Conservation (phyloP, 1,284 basidiomycete species). For the Lignosus rhinocerotis region DNA sequence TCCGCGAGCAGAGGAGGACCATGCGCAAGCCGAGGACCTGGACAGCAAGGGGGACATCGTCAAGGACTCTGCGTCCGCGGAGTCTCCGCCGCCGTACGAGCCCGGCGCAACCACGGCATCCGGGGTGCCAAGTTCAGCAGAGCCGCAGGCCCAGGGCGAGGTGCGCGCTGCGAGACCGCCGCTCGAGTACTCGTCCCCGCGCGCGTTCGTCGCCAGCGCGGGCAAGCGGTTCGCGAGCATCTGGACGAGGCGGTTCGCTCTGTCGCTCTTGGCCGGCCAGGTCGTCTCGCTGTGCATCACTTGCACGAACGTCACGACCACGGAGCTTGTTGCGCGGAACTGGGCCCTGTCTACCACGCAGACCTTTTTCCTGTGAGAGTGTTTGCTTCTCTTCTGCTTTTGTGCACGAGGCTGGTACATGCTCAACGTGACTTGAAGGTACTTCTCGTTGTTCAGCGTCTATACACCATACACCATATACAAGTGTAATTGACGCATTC, state of each 20-base stretch:
- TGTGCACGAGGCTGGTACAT: neutral
- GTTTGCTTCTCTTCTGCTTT: no score
- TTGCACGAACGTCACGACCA: conserved; percentile 81
- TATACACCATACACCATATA: conserved; percentile 90
- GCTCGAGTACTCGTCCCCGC: conserved; percentile 62
- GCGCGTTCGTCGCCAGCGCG: conserved; percentile 52
- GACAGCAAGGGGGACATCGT: neutral
- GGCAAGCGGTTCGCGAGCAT: conserved; percentile 64
- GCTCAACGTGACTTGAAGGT: conserved; percentile 37
- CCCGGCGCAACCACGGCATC: neutral
- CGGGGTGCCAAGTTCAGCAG: neutral
- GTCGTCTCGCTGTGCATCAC: conserved; percentile 83
- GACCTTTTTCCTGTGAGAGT: conserved; percentile 74
- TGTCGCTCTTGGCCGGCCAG: conserved; percentile 76
- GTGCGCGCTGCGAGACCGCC: conserved; percentile 39
- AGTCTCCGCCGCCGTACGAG: conserved; percentile 4
- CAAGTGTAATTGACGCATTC: conserved; percentile 50
- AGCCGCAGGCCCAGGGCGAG: neutral
- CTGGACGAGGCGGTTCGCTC: conserved; percentile 71
- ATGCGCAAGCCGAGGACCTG: neutral
- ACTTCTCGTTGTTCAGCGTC: conserved; percentile 70
- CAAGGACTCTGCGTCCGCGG: neutral
- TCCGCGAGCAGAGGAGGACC: no score
- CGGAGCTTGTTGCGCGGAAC: conserved; percentile 66
- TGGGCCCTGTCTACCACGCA: conserved; percentile 82